Base-by-base conservation (phyloP, 2,329 filamentous ascomycete species). In the Aureobasidium sp. region DNA sequence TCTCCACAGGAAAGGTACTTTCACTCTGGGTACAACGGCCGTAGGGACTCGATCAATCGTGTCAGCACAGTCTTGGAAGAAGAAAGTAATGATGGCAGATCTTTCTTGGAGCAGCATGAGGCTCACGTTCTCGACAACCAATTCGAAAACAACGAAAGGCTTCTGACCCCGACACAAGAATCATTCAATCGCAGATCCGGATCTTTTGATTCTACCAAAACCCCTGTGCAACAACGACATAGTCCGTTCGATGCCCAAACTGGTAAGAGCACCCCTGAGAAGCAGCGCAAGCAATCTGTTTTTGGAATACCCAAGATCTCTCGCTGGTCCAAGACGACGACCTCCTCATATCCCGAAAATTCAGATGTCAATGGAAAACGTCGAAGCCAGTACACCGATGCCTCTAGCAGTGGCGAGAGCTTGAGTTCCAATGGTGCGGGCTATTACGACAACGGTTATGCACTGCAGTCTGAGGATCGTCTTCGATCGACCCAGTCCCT, bases 281-380 rank as follows among this genome's bases (percentile, higher is more conserved):
- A 89, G 75, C 83, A 84, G 65, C 90, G 89, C 74, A 97, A 96
- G 77, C 89, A 95, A 0, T 90, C 89, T 0, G 81, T 86, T 80
- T 89, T 96, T 62, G 76, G 76, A 53, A 75, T 78, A 65, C 91
- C 92, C 27, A 97, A 96, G 78, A 92, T 96, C 65, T 97, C 94
- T 6, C 85, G 94, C 47, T 99, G 94, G 94, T 97, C 93, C 0
- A 94, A 95, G 77, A 97, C 93, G 2, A 99, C 94, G 0, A 84
- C 92, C 4, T 96, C 91, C 0, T 96, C 91, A 64, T 86, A 91
- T 47, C 87, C 90, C 48, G 88, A 88, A 68, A 88, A 87, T 44
- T 88, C 92, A 73, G 85, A 70, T 37, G 73, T 88, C 44, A 85
- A 84, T 69, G 90, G 85, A 68, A 81, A 79, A 48, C 80, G 81